These are phyloP conservation scores for Globisporangium recalcitrans DNA, from an alignment of 352 stramenopile genomes.

Conservation along the genomic window DNA sequence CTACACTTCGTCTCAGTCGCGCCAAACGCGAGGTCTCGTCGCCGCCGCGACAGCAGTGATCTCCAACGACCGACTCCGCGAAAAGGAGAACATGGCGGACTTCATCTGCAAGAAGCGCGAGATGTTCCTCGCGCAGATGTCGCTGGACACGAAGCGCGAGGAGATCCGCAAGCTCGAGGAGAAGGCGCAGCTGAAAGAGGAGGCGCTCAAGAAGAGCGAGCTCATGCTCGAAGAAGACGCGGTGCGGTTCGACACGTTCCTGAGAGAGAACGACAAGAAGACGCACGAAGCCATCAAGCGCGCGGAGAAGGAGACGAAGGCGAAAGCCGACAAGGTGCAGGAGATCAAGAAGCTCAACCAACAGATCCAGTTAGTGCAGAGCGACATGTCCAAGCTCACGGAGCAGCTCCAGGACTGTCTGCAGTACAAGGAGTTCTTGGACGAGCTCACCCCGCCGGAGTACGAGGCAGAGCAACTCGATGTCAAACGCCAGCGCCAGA, in stretches of 20 bases:
- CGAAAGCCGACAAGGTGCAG: constrained; percentile 92
- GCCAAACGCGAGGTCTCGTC: constrained; percentile 71
- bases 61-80: constrained; percentile 79
- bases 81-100: constrained; percentile 94
- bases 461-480: constrained; percentile 77
- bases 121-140: constrained; percentile 96
- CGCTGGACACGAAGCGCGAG: constrained; percentile 93
- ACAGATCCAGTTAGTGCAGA: constrained; percentile 92
- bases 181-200: constrained; percentile 93
- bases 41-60: constrained; percentile 76
- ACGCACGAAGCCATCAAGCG: constrained; percentile 94
- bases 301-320: constrained; percentile 92
- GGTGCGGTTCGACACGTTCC: constrained; percentile 93
- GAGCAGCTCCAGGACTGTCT: constrained; percentile 93
- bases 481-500: constrained; percentile 65
- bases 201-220: constrained; percentile 93
- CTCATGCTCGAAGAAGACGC: constrained; percentile 95
- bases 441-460: constrained; percentile 87
- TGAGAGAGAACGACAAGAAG: constrained; percentile 98
- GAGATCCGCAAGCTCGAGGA: constrained; percentile 96
- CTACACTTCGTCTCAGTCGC: constrained; percentile 64
- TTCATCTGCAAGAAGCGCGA: constrained; percentile 96
- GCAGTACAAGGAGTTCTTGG: constrained; percentile 92
- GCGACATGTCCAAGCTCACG: constrained; percentile 92
- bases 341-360: constrained; percentile 95